Conservation (phyloP, 106 monocot genomes). For the Dendrobium chrysotoxum region DNA sequence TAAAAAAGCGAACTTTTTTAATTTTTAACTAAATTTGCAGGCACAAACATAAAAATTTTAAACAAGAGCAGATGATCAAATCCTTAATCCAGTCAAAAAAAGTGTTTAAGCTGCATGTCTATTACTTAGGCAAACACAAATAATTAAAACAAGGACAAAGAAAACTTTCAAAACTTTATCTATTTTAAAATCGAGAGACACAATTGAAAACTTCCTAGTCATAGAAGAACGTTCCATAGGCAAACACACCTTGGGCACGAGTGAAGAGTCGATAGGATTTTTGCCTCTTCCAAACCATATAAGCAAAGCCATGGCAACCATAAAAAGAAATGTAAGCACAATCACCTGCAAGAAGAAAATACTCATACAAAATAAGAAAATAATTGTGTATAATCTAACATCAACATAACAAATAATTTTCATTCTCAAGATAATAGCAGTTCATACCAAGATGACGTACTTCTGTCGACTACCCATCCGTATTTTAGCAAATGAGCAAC, state of each 20-base stretch:
- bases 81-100: not conserved
- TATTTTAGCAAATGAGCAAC: conserved; percentile 43
- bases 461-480: conserved; percentile 88
- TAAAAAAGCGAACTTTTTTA: not conserved
- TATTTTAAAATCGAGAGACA: not conserved
- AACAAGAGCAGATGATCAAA: not conserved
- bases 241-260: conserved; percentile 59
- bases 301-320: conserved; percentile 65
- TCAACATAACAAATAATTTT: not conserved
- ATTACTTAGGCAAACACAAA: not conserved
- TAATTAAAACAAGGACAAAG: not conserved
- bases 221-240: not conserved
- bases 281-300: conserved; percentile 81
- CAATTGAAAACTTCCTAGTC: not conserved
- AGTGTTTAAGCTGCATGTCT: not conserved
- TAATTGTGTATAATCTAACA: not conserved
- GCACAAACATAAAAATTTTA: not conserved
- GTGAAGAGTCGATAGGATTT: conserved; percentile 80
- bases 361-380: not conserved
- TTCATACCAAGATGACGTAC: conserved; percentile 78
- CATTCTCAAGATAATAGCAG: not conserved
- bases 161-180: not conserved
- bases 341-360: conserved; percentile 47
- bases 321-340: conserved; percentile 67
- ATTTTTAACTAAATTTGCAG: not conserved